phyloP scores from a whole-genome alignment of 768 basidiomycete species.

The Collybia sordida region DNA sequence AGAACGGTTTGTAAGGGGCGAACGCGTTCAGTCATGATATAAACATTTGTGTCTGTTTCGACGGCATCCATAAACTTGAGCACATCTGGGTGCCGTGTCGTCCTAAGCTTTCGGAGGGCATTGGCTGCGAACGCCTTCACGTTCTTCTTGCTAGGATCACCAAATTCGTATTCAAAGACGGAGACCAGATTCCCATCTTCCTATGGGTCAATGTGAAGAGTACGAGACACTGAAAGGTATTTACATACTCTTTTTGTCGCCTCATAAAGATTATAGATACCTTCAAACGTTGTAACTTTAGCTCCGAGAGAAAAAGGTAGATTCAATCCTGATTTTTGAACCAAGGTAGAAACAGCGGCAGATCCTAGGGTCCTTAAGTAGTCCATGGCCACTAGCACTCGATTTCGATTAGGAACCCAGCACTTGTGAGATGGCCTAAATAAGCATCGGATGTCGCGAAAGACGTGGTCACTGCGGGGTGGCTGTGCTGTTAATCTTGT shows the following conservation, averaged over 20 bases:
- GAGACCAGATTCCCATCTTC: conserved; percentile 87
- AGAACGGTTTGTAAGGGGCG: conserved; percentile 67
- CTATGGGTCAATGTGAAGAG: conserved; percentile 39
- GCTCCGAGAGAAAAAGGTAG: conserved; percentile 84
- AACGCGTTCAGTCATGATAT: conserved; percentile 95
- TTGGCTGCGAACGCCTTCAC: conserved; percentile 82
- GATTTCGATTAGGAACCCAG: background rate
- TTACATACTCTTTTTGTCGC: conserved; percentile 77
- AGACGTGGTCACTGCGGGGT: conserved; percentile 1
- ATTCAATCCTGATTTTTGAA: conserved; percentile 89
- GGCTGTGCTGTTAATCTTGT: background rate
- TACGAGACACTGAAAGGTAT: conserved; percentile 10
- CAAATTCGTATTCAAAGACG: conserved; percentile 89
- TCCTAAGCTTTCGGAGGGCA: conserved; percentile 84
- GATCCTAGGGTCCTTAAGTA: conserved; percentile 81
- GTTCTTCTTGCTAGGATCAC: conserved; percentile 55
- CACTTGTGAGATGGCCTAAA: background rate
- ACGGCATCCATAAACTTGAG: conserved; percentile 94
- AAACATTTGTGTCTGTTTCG: conserved; percentile 83
- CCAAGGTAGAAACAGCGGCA: conserved; percentile 85
- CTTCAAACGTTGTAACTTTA: conserved; percentile 66
- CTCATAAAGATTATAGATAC: conserved; percentile 85
- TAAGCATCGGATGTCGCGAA: background rate
- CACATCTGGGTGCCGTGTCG: conserved; percentile 93
- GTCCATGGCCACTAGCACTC: conserved; percentile 53